A percentile compares a stretch with the other conserved stretches of the same genome.
These are phyloP conservation scores for Amesomyces nigricolor DNA, from an alignment of 2,329 filamentous ascomycete species.

Conservation along the genomic window DNA sequence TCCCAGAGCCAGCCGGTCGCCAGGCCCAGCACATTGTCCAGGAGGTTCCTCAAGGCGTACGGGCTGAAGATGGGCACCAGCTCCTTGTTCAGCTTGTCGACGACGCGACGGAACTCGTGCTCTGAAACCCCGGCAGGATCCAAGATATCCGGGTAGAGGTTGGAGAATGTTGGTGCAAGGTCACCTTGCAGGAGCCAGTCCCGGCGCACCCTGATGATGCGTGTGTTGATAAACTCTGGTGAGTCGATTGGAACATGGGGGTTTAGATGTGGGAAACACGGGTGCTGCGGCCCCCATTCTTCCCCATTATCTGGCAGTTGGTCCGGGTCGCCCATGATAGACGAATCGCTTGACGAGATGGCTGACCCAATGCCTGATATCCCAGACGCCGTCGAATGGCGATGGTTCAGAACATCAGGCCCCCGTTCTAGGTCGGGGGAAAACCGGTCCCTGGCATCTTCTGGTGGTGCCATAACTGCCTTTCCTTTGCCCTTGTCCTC, in stretches of 20 bases:
- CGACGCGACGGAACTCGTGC: constrained; percentile 75
- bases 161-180: constrained; percentile 86
- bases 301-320: constrained; percentile 63
- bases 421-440: constrained; percentile 53
- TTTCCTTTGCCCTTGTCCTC: constrained; percentile 45
- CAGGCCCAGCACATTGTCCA: constrained; percentile 74
- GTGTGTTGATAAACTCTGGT: constrained; percentile 67
- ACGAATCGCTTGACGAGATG: constrained; percentile 52
- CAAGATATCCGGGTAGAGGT: constrained; percentile 92
- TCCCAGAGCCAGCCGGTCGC: constrained; percentile 95
- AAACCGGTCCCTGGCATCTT: constrained; percentile 34
- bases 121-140: constrained; percentile 78
- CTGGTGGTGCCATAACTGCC: constrained; percentile 40
- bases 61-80: constrained; percentile 76
- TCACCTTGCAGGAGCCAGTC: constrained; percentile 92
- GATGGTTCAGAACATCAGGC: constrained; percentile 39
- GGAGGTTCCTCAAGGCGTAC: constrained; percentile 66
- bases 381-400: constrained; percentile 44
- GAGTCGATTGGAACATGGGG: constrained; percentile 80
- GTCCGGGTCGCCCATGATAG: constrained; percentile 57
- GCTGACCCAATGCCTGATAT: constrained; percentile 50
- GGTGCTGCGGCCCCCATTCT: constrained; percentile 89
- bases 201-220: constrained; percentile 83
- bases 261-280: constrained; percentile 90
- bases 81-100: constrained; percentile 76